A percentile compares a stretch with the other conserved stretches of the same genome.
phyloP scores from a whole-genome alignment of 768 basidiomycete species.

The Leccinum truebloodii region DNA sequence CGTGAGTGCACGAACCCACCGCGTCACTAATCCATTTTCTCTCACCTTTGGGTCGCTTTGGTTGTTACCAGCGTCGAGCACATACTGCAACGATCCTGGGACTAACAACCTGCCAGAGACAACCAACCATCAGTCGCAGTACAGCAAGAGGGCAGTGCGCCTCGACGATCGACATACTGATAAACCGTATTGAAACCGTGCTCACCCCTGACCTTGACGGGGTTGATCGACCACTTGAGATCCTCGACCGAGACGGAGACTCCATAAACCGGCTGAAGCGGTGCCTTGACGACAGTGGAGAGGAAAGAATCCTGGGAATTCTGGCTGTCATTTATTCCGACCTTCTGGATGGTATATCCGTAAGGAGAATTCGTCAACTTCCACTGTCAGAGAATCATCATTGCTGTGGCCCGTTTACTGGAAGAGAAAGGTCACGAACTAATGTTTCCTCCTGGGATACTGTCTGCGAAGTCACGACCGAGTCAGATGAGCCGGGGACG shows the following conservation, averaged over 20 bases:
- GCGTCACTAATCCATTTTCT: not conserved
- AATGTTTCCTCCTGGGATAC: not conserved
- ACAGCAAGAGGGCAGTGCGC: not conserved
- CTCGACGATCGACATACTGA: conserved; percentile 1
- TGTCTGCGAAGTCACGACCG: not conserved
- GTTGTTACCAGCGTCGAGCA: conserved; percentile 2
- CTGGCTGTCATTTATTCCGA: not conserved
- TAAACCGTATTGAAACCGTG: not conserved
- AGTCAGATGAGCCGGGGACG: no score
- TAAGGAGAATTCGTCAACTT: not conserved
- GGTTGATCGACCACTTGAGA: conserved; percentile 3
- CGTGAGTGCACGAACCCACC: not conserved
- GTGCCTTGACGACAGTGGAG: not conserved
- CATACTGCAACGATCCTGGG: not conserved
- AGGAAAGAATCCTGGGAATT: not conserved
- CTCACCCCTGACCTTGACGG: not conserved
- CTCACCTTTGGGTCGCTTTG: not conserved
- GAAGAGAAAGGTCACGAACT: not conserved
- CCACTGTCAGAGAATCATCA: conserved; percentile 6
- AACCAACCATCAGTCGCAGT: not conserved
- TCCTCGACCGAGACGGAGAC: not conserved
- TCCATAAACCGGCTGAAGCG: not conserved
- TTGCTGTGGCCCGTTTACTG: not conserved
- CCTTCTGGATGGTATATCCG: conserved; percentile 2
- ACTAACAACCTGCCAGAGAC: not conserved